phyloP scores from a whole-genome alignment of 345 rosid species.

The Gossypium bickii region DNA sequence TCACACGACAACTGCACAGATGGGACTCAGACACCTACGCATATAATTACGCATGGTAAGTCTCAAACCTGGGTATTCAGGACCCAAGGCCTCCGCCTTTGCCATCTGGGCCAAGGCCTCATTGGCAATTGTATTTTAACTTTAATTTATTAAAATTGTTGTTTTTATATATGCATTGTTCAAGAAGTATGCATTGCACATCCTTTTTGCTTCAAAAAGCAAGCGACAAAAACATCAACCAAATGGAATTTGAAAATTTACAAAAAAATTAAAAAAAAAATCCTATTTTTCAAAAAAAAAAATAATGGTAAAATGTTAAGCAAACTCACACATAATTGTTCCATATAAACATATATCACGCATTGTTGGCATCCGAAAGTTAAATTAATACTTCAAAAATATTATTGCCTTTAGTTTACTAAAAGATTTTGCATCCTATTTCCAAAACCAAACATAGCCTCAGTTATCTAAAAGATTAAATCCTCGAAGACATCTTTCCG shows the following conservation, averaged over 20 bases:
- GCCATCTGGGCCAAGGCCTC: too few relatives aligned
- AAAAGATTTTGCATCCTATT: not conserved
- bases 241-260: not conserved
- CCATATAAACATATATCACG: not conserved
- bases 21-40: too few relatives aligned
- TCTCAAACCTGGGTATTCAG: too few relatives aligned
- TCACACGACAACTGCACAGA: too few relatives aligned
- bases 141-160: not conserved
- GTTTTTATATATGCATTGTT: not conserved
- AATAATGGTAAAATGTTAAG: not conserved
- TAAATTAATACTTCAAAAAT: not conserved
- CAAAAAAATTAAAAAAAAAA: not conserved
- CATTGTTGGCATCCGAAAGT: not conserved
- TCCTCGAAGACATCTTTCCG: not conserved
- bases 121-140: too few relatives aligned
- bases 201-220: not conserved
- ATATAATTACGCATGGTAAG: too few relatives aligned
- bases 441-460: not conserved
- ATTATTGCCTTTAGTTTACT: not conserved
- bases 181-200: not conserved
- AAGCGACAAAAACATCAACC: not conserved
- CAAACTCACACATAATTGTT: not conserved
- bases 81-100: too few relatives aligned
- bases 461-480: not conserved
- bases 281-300: not conserved